Evolutionary conservation across 1,139 yeast genomes (phyloP).

Genomic region (Nakaseomyces sp.): DNA sequence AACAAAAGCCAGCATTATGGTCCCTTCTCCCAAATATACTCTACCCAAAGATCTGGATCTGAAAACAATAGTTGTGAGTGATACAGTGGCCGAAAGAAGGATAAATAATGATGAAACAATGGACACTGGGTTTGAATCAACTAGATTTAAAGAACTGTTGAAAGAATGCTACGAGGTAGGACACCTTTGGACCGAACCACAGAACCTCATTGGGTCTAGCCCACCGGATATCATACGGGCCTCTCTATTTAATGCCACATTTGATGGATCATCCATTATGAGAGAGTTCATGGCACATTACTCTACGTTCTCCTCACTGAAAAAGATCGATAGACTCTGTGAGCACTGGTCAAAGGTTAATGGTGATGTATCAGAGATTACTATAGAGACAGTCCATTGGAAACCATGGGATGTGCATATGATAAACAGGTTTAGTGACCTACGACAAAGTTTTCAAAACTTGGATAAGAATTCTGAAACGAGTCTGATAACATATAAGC

Average conservation of each 20-base stretch:
- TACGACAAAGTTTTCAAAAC: background rate
- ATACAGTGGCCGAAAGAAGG: background rate
- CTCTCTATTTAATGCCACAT: slow-evolving; percentile 12
- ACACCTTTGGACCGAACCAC: slow-evolving; percentile 12
- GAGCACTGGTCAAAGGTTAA: slow-evolving; percentile 12
- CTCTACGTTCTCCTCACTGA: slow-evolving; percentile 10
- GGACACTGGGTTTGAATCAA: background rate
- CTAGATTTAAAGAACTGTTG: slow-evolving; percentile 8
- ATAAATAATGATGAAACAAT: background rate
- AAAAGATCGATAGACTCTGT: slow-evolving; percentile 1
- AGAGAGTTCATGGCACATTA: slow-evolving; percentile 19
- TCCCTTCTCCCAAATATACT: background rate
- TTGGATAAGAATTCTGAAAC: background rate
- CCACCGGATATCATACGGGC: slow-evolving; percentile 22
- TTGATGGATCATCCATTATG: slow-evolving; percentile 10
- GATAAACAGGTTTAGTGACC: slow-evolving; percentile 1
- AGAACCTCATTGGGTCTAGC: slow-evolving; percentile 10
- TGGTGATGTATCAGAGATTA: slow-evolving; percentile 7
- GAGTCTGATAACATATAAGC: background rate
- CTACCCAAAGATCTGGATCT: background rate
- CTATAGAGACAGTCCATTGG: slow-evolving; percentile 6
- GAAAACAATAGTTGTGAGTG: background rate
- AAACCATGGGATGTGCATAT: slow-evolving; percentile 18
- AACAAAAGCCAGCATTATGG: background rate
- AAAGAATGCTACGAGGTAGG: slow-evolving; percentile 7